Percentiles rank a stretch among this genome's conserved stretches.
These are phyloP conservation scores for Lignosus rhinocerotis DNA, from an alignment of 1,284 basidiomycete genomes.

Conservation along the genomic window DNA sequence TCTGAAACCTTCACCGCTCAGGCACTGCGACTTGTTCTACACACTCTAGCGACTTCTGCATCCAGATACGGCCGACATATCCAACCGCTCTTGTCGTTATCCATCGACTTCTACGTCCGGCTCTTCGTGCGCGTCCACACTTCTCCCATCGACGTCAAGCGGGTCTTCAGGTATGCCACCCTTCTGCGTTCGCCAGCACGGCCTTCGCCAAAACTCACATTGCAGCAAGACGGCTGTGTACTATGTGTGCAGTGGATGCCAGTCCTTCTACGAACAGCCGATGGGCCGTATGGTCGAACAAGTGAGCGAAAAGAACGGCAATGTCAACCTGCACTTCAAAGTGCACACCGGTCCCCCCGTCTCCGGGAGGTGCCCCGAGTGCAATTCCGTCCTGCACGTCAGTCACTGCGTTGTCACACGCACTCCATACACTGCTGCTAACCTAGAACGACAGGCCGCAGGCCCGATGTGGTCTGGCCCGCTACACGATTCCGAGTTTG, in stretches of 20 bases:
- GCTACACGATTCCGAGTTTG: conserved; percentile 80
- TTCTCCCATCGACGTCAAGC: conserved; percentile 87
- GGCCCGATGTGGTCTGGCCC: conserved; percentile 97
- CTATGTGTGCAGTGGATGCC: conserved; percentile 82
- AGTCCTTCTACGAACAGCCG: conserved; percentile 78
- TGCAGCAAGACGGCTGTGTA: conserved; percentile 79
- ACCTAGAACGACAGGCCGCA: conserved; percentile 54
- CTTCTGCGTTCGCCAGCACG: not conserved
- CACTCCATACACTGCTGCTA: not conserved
- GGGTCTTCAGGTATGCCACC: conserved; percentile 63
- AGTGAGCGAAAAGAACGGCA: conserved; percentile 48
- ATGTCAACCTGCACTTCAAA: conserved; percentile 66
- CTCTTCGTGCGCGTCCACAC: conserved; percentile 84
- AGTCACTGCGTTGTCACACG: conserved; percentile 25
- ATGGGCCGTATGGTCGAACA: conserved; percentile 71
- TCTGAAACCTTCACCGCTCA: conserved; percentile 30
- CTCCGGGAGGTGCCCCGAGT: conserved; percentile 76
- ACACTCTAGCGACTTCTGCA: conserved; percentile 84
- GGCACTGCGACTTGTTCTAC: conserved; percentile 89
- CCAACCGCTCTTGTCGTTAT: conserved; percentile 88
- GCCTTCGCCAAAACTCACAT: conserved; percentile 18
- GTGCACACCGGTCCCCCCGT: conserved; percentile 74
- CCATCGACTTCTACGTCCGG: conserved; percentile 97
- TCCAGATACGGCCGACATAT: conserved; percentile 92
- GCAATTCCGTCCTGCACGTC: conserved; percentile 76